Evolutionary conservation across 2,329 filamentous ascomycete genomes (phyloP), one percentile per base, ranked within the genome.

Genomic region (Colletotrichum sp.): DNA sequence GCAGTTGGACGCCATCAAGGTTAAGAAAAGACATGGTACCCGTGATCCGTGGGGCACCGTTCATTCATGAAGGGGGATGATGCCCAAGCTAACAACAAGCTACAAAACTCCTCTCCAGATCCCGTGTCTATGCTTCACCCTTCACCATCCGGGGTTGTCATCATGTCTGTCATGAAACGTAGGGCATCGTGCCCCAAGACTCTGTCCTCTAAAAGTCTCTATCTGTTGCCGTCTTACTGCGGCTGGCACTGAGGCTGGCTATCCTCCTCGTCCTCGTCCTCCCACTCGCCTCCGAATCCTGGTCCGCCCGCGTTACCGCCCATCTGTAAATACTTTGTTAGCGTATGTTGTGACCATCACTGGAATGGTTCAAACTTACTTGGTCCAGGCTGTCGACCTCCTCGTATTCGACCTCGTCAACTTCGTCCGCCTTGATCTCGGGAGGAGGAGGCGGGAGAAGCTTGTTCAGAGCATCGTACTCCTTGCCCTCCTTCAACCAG

Each of bases 401-500:
- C 75, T 98, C 94, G 79, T 94, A 98, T 4, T 95, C 90, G 1
- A 98, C 95, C 77, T 98, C 95, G 72, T 98, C 97, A 11, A 96
- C 87, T 73, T 94, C 91, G 0, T 96, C 93, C 0, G 92, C 91
- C 76, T 91, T 87, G 76, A 96, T 93, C 12, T 89, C 85, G 6
- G 89, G 85, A 1, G 84, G 81, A 1, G 90, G 89, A 12, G 90
- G 86, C 1, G 97, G 97, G 15, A 99, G 88, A 33, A 98, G 88
- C 79, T 94, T 94, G 79, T 90, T 87, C 71, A 99, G 87, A 59
- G 90, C 90, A 69, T 93, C 90, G 73, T 96, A 90, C 1, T 91
- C 88, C 15, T 90, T 89, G n/a, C 95, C 91, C 70, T 94, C 90
- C 76, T 90, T 87, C 72, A 96, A 87, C 95, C 95, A 98, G 31